Evolutionary conservation across 2,329 filamentous ascomycete species (phyloP), one percentile per base, ranked within the genome.

Genomic region (Cryphonectria carpinicola): DNA sequence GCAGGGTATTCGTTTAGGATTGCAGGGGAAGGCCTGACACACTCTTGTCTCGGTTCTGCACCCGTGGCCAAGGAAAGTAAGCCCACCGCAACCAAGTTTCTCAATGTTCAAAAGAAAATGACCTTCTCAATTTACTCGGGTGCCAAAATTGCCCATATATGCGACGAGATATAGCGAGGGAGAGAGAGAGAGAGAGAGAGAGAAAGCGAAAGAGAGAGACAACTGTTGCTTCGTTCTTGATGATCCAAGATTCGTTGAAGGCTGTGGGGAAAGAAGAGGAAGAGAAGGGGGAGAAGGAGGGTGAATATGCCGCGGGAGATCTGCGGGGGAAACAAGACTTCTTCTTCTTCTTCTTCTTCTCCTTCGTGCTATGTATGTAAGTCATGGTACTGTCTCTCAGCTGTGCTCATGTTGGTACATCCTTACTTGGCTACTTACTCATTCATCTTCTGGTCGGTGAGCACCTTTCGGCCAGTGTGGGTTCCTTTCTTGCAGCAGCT

Each of bases 21-120:
- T 77, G 77, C 78, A 79, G 77, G 76, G 76, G 75, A 75, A 74
- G 73, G 70, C 77, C 78, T 79, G 80, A 82, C 74, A 81, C 80
- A 78, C 70, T 41, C 70, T 61, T 72, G 71, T 73, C 72, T 75
- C 75, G 76, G 72, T 77, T 77, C 76, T 78, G 77, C 78, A 74
- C 68, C 73, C 68, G 68, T 49, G 32, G 35, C 37, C 37, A 62
- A 58, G 54, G 32, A 17, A 62, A 58, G 25, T 32, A 32, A 69
- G 63, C 67, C 67, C 67, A 65, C 60, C 46, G 49, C 67, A 56
- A 58, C 52, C 67, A 54, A 56, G 43, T 63, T 46, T 65, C 52
- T 66, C 70, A 67, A 67, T 61, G 64, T 65, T 39, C 3, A 49
- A n/a, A n/a, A 8, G 43, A 71, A 54, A 60, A 66, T 25, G 37